A percentile compares a stretch with the other conserved stretches of the same genome.
These are phyloP conservation scores for Juglanconis oblonga DNA, from an alignment of 2,329 filamentous ascomycete species.

Conservation along the genomic window DNA sequence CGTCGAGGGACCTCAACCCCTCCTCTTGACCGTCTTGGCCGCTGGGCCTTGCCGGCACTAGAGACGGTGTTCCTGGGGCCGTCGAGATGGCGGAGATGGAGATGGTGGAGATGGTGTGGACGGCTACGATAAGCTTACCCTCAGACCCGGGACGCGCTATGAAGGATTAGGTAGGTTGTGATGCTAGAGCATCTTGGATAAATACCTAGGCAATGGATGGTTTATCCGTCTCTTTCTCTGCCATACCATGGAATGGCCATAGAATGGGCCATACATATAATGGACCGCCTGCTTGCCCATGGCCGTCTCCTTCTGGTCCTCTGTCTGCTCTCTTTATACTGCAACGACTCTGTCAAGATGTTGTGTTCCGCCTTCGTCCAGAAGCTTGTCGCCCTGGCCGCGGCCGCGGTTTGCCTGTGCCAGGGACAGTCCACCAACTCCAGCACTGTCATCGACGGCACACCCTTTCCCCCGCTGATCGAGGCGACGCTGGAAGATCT, in stretches of 20 bases:
- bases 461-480: constrained; percentile 29
- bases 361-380: neutral
- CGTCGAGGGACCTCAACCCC: neutral
- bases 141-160: neutral
- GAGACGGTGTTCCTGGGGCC: neutral
- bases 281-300: neutral
- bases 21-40: neutral
- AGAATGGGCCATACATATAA: neutral
- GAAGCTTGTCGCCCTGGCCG: neutral
- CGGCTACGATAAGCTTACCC: neutral
- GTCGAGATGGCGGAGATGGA: too few species aligned
- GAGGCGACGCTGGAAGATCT: constrained; percentile 33
- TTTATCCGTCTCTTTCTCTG: neutral
- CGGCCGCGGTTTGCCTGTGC: neutral
- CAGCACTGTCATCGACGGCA: neutral
- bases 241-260: neutral
- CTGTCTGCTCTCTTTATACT: neutral
- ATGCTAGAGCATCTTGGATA: neutral
- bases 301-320: neutral
- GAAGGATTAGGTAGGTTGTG: neutral
- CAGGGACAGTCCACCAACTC: neutral
- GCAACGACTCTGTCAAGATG: neutral
- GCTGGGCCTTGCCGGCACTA: neutral
- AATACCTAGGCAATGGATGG: neutral
- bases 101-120: neutral